Conservation (phyloP, 1,139 yeast genomes). For the Zygotorulaspora mrakii region DNA sequence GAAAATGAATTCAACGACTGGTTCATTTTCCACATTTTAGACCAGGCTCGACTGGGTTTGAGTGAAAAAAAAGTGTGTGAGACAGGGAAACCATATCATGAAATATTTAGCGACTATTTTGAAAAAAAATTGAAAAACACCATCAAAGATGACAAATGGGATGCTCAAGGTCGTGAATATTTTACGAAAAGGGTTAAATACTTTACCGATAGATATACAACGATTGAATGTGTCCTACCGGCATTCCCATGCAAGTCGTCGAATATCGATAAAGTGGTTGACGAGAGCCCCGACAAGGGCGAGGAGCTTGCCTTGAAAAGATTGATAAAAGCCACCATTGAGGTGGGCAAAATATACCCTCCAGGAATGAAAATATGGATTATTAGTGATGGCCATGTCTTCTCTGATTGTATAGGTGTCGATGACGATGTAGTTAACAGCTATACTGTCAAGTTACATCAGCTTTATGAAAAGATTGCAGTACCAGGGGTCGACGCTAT, state of each 20-base stretch:
- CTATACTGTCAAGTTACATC: slow-evolving; percentile 45
- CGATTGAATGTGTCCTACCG: slow-evolving; percentile 56
- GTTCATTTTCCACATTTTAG: slow-evolving; percentile 38
- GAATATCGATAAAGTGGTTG: slow-evolving; percentile 51
- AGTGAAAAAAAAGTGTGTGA: slow-evolving; percentile 19
- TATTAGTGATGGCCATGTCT: slow-evolving; percentile 64
- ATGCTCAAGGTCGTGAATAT: slow-evolving; percentile 42
- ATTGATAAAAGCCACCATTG: slow-evolving; percentile 34
- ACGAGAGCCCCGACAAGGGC: slow-evolving; percentile 49
- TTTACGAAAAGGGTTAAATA: slow-evolving; percentile 44
- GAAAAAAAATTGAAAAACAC: slow-evolving; percentile 47
- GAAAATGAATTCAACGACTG: slow-evolving; percentile 38
- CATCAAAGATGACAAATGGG: slow-evolving; percentile 49
- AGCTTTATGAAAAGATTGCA: slow-evolving; percentile 40
- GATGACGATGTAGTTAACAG: slow-evolving; percentile 51
- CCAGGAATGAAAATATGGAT: slow-evolving; percentile 56
- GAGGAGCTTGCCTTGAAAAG: slow-evolving; percentile 42
- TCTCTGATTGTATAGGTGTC: slow-evolving; percentile 56
- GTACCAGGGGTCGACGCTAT: slow-evolving; percentile 32
- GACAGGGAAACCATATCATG: slow-evolving; percentile 27
- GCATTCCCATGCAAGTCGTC: slow-evolving; percentile 66
- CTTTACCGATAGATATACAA: slow-evolving; percentile 46
- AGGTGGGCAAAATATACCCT: slow-evolving; percentile 43
- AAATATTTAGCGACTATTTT: slow-evolving; percentile 39
- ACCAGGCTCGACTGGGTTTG: slow-evolving; percentile 32